Evolutionary conservation across 176 grass and related monocot genomes (phyloP).

Genomic region (Oryza nivara): DNA sequence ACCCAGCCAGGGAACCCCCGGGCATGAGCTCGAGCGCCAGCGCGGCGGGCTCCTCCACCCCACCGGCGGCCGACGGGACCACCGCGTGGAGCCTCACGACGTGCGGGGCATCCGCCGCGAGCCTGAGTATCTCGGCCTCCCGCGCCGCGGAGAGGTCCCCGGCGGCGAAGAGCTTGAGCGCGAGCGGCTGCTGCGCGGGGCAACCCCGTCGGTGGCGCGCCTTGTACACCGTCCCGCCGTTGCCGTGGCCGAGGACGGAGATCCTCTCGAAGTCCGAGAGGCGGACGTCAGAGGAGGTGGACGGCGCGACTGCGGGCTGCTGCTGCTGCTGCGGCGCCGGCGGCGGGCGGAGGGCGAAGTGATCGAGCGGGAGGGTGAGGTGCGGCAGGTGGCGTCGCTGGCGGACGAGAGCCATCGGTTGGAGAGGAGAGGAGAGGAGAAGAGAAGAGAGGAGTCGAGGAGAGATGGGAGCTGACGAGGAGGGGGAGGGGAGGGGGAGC

Average conservation of each 20-base stretch:
- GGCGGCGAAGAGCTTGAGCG: conserved; percentile 57
- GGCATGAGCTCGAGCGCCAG: conserved; percentile 72
- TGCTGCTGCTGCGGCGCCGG: conserved; percentile 33
- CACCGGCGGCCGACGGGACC: conserved; percentile 31
- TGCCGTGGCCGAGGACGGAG: conserved; percentile 81
- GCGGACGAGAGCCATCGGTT: conserved; percentile 66
- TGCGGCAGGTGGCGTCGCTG: conserved; percentile 71
- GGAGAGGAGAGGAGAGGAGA: neutral
- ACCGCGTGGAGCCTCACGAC: conserved; percentile 68
- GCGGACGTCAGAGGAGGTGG: conserved; percentile 36
- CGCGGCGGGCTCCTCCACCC: conserved; percentile 44
- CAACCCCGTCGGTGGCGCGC: conserved; percentile 57
- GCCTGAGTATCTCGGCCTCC: conserved; percentile 75
- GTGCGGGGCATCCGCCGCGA: conserved; percentile 56
- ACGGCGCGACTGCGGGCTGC: neutral
- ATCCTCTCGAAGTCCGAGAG: conserved; percentile 76
- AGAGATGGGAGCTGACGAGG: neutral
- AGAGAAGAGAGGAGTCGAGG: neutral
- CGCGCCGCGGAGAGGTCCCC: conserved; percentile 51
- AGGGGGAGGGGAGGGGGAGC: neutral
- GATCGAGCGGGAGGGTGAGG: conserved; percentile 62
- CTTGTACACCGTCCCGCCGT: conserved; percentile 83
- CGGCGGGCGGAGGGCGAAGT: conserved; percentile 35
- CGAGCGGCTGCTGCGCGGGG: conserved; percentile 45
- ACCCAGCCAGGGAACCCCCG: conserved; percentile 58